Conservation (phyloP, 306 rosid genomes). For the Citrullus mucosospermus region DNA sequence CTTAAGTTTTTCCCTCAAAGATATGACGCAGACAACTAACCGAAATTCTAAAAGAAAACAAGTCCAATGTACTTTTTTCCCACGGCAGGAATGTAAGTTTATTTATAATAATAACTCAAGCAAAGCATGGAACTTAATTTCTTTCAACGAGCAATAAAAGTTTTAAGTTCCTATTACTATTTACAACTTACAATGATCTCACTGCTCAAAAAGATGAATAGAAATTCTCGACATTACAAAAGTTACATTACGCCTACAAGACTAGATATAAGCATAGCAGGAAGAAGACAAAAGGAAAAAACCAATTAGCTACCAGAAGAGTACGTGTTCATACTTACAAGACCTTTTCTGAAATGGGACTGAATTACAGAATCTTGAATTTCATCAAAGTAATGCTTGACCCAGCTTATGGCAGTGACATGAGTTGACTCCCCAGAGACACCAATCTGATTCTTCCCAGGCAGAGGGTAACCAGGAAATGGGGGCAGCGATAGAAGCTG, state of each 20-base stretch:
- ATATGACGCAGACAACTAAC: background rate
- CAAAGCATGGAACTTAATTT: background rate
- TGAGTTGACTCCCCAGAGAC: constrained; percentile 17
- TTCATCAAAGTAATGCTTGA: constrained; percentile 71
- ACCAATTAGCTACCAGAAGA: background rate
- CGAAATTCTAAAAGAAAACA: background rate
- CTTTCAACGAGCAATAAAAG: background rate
- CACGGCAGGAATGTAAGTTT: background rate
- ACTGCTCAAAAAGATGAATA: background rate
- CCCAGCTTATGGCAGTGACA: constrained; percentile 77
- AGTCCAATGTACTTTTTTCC: background rate
- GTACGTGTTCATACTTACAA: constrained; percentile 33
- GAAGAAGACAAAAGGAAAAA: background rate
- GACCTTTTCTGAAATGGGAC: constrained; percentile 79
- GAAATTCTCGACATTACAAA: background rate
- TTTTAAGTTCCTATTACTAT: background rate
- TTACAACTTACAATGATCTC: background rate
- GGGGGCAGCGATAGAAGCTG: constrained; percentile 76
- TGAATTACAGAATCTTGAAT: constrained; percentile 38
- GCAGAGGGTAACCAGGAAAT: constrained; percentile 52
- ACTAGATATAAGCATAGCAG: background rate
- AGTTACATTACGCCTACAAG: background rate
- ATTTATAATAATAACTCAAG: background rate
- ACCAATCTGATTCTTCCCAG: constrained; percentile 31
- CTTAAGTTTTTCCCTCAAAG: background rate